Base-by-base conservation (phyloP, 2,329 filamentous ascomycete species). In the Neopestalotiopsis rosae region DNA sequence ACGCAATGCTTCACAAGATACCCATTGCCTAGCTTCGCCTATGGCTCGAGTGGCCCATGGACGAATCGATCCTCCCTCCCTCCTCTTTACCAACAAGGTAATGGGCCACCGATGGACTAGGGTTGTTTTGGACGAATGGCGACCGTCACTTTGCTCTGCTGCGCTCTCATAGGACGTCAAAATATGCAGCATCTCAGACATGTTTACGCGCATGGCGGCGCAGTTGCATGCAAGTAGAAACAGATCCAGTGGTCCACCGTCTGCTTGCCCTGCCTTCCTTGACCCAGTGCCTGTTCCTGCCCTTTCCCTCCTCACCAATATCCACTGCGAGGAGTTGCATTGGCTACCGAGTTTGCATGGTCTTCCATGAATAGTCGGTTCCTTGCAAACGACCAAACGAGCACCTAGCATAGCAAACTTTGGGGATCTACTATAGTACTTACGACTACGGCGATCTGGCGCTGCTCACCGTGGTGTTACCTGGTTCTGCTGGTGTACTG, bases 121-220 rank as follows among this genome's bases (percentile, higher is more conserved):
- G 73, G 69, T 71, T n/a, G 40, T 65, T 63, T 67, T 65, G 61
- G 71, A 72, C 81, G 81, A 83, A 83, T 82, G 69, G 73, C 70
- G 75, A 77, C 71, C 65, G 69, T 68, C 68, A 77, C 75, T 72
- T 72, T 72, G 70, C 76, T 64, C 73, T 71, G 75, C 76, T 70
- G 74, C 65, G 67, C 74, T 78, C 79, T 79, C 74, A 83, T 83
- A 83, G 81, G 81, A 76, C 76, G 73, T 80, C 74, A 69, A 72
- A 72, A 75, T 77, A 79, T 82, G 81, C 81, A 82, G 73, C 73
- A 75, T 77, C 79, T 76, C 77, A 79, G 77, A 78, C 75, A 73
- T 73, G 74, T 76, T 80, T 80, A 77, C 79, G 74, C 76, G 79
- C 79, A 82, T 80, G 76, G 83, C 81, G 81, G 82, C 82, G 83